These are phyloP conservation scores for Schrenkiella parvula DNA, from an alignment of 345 rosid species.

Conservation along the genomic window DNA sequence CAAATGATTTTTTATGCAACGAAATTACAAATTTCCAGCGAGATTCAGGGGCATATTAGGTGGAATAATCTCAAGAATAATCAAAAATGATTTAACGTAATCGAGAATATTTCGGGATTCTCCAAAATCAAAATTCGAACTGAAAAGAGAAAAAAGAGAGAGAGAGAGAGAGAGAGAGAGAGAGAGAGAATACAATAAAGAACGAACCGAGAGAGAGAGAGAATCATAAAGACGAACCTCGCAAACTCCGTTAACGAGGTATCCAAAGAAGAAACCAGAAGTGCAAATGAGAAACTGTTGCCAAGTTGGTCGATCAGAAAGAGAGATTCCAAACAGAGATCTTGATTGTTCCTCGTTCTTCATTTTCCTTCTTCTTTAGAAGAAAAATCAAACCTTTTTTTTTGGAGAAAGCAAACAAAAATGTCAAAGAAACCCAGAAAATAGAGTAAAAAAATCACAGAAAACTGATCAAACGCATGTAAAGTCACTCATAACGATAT, in stretches of 20 bases:
- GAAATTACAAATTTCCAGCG: not conserved
- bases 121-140: not conserved
- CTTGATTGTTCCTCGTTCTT: slow-evolving; percentile 60
- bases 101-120: not conserved
- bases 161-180: not conserved
- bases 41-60: not conserved
- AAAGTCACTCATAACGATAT: slow-evolving; percentile 10
- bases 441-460: not conserved
- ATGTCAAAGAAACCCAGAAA: slow-evolving; percentile 5
- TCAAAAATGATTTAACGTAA: not conserved
- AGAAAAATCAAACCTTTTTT: not conserved
- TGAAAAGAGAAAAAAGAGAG: not conserved
- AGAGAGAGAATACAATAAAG: too few species aligned
- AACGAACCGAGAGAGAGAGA: not conserved
- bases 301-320: slow-evolving; percentile 71
- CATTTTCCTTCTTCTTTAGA: slow-evolving; percentile 31
- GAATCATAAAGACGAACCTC: slow-evolving; percentile 46
- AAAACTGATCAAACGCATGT: slow-evolving; percentile 27
- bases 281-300: slow-evolving; percentile 89
- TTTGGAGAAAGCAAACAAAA: not conserved
- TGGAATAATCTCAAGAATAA: not conserved
- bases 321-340: slow-evolving; percentile 72
- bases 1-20: not conserved
- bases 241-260: slow-evolving; percentile 89
- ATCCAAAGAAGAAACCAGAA: slow-evolving; percentile 95